These are phyloP conservation scores for Aureobasidium sp. DNA, from an alignment of 2,329 filamentous ascomycete genomes.

Conservation along the genomic window DNA sequence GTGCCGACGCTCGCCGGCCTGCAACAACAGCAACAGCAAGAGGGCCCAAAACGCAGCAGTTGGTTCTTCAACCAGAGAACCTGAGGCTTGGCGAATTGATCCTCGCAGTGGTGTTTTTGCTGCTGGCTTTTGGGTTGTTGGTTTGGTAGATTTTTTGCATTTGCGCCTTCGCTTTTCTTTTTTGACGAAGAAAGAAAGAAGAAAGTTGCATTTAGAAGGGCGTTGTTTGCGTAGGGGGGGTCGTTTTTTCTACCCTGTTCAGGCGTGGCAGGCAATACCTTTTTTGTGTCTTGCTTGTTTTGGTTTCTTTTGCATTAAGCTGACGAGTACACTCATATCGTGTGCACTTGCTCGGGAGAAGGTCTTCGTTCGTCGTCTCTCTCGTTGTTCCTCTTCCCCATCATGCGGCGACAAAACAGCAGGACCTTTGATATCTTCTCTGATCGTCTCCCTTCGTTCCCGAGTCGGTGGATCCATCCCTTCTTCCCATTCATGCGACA, in stretches of 20 bases:
- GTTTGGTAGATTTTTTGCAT: neutral
- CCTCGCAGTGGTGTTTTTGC: neutral
- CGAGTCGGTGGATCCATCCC: too few species aligned
- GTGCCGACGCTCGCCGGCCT: conserved; percentile 36
- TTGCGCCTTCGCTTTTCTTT: too few species aligned
- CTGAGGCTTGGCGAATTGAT: conserved; percentile 11
- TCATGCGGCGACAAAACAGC: neutral
- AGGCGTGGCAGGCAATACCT: neutral
- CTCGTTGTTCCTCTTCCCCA: neutral
- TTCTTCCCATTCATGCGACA: too few species aligned
- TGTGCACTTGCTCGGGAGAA: too few species aligned
- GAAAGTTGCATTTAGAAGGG: neutral
- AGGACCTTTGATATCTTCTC: neutral
- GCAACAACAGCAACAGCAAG: conserved; percentile 41
- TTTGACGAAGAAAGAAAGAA: neutral
- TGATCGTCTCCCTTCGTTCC: too few species aligned
- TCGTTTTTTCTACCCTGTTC: neutral
- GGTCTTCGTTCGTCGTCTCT: neutral
- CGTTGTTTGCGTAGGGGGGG: neutral
- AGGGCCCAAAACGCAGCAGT: conserved; percentile 15
- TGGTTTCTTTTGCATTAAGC: neutral
- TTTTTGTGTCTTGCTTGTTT: neutral
- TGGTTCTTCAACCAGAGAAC: conserved; percentile 25
- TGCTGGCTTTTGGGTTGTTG: neutral
- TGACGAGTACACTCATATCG: too few species aligned